Conservation (phyloP, 345 rosid genomes). For the Eucalyptus guilfoylei region DNA sequence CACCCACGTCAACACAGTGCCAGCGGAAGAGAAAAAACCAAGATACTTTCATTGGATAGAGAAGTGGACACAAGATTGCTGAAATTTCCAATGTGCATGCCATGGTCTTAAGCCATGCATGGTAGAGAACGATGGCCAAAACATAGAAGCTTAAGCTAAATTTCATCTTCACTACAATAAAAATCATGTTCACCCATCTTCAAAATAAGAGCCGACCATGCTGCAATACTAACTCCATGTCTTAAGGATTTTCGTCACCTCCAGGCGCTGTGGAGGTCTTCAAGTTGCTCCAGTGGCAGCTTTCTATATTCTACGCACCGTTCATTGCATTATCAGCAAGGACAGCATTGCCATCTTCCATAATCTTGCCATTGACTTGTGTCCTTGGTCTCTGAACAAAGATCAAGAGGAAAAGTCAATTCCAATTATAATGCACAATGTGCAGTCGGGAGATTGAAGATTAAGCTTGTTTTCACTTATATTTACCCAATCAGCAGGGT, state of each 20-base stretch:
- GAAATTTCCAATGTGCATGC: neutral
- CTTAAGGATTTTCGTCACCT: neutral
- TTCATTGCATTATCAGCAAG: conserved; percentile 59
- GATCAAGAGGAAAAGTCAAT: neutral
- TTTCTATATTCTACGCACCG: conserved; percentile 42
- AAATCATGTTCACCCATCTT: neutral
- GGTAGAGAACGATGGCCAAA: neutral
- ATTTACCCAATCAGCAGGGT: conserved; percentile 86
- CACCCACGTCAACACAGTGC: neutral
- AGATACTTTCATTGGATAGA: neutral
- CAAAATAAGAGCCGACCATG: neutral
- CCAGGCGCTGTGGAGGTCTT: neutral
- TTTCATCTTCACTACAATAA: neutral
- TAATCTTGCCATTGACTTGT: conserved; percentile 71
- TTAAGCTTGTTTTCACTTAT: neutral
- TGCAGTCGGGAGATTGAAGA: neutral
- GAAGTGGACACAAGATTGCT: neutral
- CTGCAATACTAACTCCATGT: neutral
- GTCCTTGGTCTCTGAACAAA: conserved; percentile 56
- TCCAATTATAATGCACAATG: neutral
- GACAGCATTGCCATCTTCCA: conserved; percentile 52
- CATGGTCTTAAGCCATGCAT: neutral
- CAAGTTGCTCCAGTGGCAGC: neutral
- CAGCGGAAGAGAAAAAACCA: neutral
- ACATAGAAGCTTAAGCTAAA: neutral